Evolutionary conservation across 768 basidiomycete species (phyloP), one percentile per base, ranked within the genome.

Genomic region (Suillus alpinus): DNA sequence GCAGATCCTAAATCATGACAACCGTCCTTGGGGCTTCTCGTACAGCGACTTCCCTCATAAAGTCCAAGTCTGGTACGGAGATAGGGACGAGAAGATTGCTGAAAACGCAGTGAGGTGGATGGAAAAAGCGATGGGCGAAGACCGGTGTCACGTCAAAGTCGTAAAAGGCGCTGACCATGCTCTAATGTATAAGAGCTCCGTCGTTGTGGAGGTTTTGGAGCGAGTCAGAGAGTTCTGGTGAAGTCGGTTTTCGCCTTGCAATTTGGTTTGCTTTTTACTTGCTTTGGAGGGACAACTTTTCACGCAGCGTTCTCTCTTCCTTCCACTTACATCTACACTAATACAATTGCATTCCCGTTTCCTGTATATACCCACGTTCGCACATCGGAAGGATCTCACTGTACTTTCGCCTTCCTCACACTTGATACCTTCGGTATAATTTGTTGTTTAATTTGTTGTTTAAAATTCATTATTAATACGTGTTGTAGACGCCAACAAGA

Each of bases 21-120:
- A 90, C 49, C 86, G 87, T 63, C 87, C 91, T 1, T 94, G 92
- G 91, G 96, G 93, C 0, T 95, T 97, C 76, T 88, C 87, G 10
- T 98, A 98, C 70, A 73, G 82, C 16, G 83, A 91, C 23, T 91
- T 95, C 65, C 85, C 85, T 14, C 88, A 90, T 67, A 79, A 76
- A 32, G 89, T 92, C 50, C 85, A 84, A 46, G 87, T 99, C 43
- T 98, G 94, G 94, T 94, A 94, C 65, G 96, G 96, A 3, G 91
- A 94, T 66, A 84, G 81, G 64, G 96, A 99, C 73, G 96, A 98
- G 75, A 90, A 89, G 76, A 96, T 99, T 62, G 88, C 89, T 37
- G 90, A 96, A 71, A 87, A 89, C 66, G 91, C 93, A 49, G 88
- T 98, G 43, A 77, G 90, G 66, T 96, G 94, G 93, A 92, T 95